Base-by-base conservation (phyloP, 1,139 yeast species). In the Blastobotrys aristatus region DNA sequence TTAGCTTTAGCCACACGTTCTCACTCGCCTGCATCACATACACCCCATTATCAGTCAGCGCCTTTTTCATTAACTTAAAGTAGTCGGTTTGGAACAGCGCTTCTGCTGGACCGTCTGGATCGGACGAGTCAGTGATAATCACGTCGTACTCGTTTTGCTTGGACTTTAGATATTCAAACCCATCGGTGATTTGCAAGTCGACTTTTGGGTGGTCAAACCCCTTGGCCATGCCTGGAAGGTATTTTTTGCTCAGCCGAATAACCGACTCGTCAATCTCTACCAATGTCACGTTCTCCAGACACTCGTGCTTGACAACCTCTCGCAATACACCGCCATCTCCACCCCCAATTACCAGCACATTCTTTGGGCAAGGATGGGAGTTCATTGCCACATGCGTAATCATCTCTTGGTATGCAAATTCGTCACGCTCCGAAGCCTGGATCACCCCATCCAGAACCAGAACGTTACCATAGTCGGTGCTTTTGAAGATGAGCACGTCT, bases 31-130 rank as follows among this genome's bases (percentile, higher is more conserved):
- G 96, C 49, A 95, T 86, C 53, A 94, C 80, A 64, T 88, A 86
- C 51, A 89, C 92, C 63, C 97, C 97, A 63, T 85, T 79, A 49
- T 67, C 70, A 51, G 92, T 85, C 59, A 89, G 76, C 21, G 97
- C 96, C 56, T 79, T 80, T 63, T 75, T 73, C 69, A 89, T 75
- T 60, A 89, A 75, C 68, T 83, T 75, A 68, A 88, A 89, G 75
- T 88, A 89, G 30, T 87, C 86, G 64, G 83, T 80, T 70, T 87
- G 90, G 78, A 89, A 89, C 52, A 89, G 76, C 26, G 84, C 75
- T 66, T 83, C 95, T 44, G 97, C 97, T 34, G 97, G 97, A 49
- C 97, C 97, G 67, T 89, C 97, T 43, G 97, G 97, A 67, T 89
- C 97, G 33, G 96, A 86, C 14, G 96, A 87, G 67, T 89, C 97